Base-by-base conservation (phyloP, 306 rosid species). In the Sicyos baderoa region DNA sequence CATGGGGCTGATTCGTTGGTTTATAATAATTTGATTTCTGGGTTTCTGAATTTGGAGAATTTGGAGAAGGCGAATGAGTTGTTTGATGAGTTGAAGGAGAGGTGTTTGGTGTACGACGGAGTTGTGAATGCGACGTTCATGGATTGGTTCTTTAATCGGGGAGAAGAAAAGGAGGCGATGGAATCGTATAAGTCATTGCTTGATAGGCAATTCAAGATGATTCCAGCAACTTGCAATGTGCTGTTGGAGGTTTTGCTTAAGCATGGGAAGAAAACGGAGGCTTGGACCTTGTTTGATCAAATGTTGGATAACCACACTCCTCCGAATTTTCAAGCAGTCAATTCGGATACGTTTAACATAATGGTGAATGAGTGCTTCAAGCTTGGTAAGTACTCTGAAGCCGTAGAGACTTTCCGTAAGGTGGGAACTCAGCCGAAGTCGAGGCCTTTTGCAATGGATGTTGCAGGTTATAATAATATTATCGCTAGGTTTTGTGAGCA, bases 251-350 rank as follows among this genome's bases (percentile, higher is more conserved):
- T 88, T 21, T 79, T 93, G 83, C 91, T 93, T 61, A 85, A 79
- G 76, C 86, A 90, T 67, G 82, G 72, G 70, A 89, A 78, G 73
- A 54, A 77, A 35, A 60, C 72, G 0, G 88, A 85, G 72, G 96
- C 95, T 42, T 86, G 79, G 97, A 79, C 61, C 25, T 49, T 93
- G 65, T 93, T 93, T 21, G 81, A 90, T 58, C 82, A 79, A 23
- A 93, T 93, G 99, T 59, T 93, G 72, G 99, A 90, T 74, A 86
- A 88, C 76, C 97, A 93, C 69, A 86, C 94, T 51, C 97, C 97
- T 0, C 97, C 99, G 1, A 93, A 82, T 63, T 82, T 82, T 72
- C 96, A 90, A 75, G 96, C 97, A 5, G 97, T 90, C 13, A 90
- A 90, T 72, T 90, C 99, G 0, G 99, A 93, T 69, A 85, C 97